These are phyloP conservation scores for Prunella vulgaris DNA, from an alignment of 257 asterid species.

Conservation along the genomic window DNA sequence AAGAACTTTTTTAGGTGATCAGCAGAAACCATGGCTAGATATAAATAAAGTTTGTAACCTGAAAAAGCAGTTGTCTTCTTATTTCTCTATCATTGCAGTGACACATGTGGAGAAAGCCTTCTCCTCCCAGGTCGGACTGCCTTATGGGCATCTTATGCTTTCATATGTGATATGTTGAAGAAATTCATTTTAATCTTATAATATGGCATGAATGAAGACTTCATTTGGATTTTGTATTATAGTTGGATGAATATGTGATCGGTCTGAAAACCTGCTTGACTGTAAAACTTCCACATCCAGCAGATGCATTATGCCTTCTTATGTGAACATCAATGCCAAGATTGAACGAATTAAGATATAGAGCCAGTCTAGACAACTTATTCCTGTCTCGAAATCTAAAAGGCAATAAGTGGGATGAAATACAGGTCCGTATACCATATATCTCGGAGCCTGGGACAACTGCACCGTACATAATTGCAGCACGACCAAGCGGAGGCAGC, in stretches of 20 bases:
- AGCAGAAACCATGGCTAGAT: not conserved
- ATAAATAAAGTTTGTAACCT: not conserved
- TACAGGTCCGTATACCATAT: not conserved
- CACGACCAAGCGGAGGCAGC: not conserved
- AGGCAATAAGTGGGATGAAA: not conserved
- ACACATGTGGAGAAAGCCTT: constrained; percentile 2
- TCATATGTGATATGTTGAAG: not conserved
- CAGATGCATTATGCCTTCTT: not conserved
- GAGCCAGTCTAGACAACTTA: not conserved
- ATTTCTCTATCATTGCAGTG: not conserved
- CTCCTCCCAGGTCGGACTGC: not conserved
- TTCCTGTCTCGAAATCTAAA: not conserved
- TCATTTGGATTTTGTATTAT: not conserved
- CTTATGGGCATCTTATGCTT: not conserved
- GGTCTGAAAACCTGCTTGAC: not conserved
- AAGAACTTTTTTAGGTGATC: not conserved
- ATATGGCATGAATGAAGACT: not conserved
- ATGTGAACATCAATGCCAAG: not conserved
- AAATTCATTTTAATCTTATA: too few relatives aligned
- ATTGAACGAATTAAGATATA: not conserved
- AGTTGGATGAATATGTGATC: not conserved
- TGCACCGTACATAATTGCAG: not conserved
- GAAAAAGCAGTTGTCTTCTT: not conserved
- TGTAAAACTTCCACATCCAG: not conserved
- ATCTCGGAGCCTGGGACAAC: not conserved